These are phyloP conservation scores for Crithidia fasciculata DNA, from an alignment of 208 protist species.

Conservation along the genomic window DNA sequence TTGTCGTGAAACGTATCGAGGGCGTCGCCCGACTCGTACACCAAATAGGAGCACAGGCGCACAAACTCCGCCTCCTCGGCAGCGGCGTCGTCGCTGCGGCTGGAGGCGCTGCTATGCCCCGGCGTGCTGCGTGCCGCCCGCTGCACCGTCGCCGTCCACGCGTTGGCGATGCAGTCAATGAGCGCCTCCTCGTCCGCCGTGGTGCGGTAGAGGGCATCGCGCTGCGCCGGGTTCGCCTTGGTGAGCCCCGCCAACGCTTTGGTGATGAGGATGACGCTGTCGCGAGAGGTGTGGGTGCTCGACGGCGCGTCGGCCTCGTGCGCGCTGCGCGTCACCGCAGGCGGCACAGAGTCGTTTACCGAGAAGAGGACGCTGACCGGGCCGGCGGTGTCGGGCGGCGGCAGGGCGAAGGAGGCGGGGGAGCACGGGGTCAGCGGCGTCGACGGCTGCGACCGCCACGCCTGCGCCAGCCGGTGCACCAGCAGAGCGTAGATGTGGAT, in stretches of 20 bases:
- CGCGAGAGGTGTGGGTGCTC: conserved; percentile 8
- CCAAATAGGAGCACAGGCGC: conserved; percentile 30
- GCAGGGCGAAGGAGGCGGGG: conserved; percentile 7
- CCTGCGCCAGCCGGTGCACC: conserved; percentile 22
- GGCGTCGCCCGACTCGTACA: conserved; percentile 39
- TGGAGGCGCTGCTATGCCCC: not conserved
- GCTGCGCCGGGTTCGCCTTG: conserved; percentile 30
- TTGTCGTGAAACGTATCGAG: conserved; percentile 30
- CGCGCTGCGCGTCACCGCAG: not conserved
- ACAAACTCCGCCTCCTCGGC: conserved; percentile 30
- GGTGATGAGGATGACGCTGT: conserved; percentile 17
- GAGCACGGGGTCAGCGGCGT: not conserved
- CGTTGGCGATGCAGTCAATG: conserved; percentile 49
- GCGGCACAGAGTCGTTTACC: not conserved
- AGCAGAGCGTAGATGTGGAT: conserved; percentile 30
- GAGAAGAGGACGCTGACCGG: conserved; percentile 3
- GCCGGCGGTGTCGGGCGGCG: not conserved
- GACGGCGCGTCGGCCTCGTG: no score
- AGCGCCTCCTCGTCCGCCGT: conserved; percentile 37
- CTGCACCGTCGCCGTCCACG: conserved; percentile 46
- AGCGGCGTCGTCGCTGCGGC: conserved; percentile 31
- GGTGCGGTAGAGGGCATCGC: conserved; percentile 31
- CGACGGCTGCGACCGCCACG: conserved; percentile 9
- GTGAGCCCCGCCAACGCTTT: conserved; percentile 29
- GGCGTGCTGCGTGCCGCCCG: conserved; percentile 3